A percentile compares a stretch with the other conserved stretches of the same genome.
Conservation (phyloP, 768 basidiomycete genomes). For the Serendipita vermifera region DNA sequence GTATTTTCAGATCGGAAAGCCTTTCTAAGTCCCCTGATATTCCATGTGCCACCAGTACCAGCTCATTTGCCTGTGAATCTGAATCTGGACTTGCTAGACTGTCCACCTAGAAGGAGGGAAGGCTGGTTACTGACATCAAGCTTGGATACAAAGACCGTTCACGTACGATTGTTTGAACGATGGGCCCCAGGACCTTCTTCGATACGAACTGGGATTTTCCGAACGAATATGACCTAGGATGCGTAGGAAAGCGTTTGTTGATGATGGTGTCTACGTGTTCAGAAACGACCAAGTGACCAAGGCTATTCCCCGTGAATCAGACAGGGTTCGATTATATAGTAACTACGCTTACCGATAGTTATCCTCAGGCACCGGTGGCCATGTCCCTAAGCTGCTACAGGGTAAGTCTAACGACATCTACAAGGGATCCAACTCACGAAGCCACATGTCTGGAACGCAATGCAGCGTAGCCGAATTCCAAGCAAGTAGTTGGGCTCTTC, state of each 20-base stretch:
- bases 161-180: conserved; percentile 53
- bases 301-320: conserved; percentile 23
- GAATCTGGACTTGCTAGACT: conserved; percentile 66
- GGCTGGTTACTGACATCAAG: too few species aligned
- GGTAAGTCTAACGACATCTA: neutral
- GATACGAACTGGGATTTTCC: conserved; percentile 60
- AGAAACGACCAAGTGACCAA: conserved; percentile 59
- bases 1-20: conserved; percentile 69
- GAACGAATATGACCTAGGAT: conserved; percentile 49
- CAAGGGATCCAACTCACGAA: conserved; percentile 34
- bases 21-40: conserved; percentile 42
- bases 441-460: conserved; percentile 60
- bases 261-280: conserved; percentile 54
- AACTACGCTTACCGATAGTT: conserved; percentile 53
- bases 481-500: conserved; percentile 48
- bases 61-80: conserved; percentile 51
- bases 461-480: conserved; percentile 78
- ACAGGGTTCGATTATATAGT: neutral
- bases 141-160: neutral
- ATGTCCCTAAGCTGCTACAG: conserved; percentile 41
- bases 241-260: conserved; percentile 50
- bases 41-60: conserved; percentile 60
- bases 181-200: conserved; percentile 54
- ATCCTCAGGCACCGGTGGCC: conserved; percentile 63
- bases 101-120: conserved; percentile 26